Percentiles rank a stretch among this genome's conserved stretches.
Conservation (phyloP, 345 rosid genomes). For the Isatis tinctoria region DNA sequence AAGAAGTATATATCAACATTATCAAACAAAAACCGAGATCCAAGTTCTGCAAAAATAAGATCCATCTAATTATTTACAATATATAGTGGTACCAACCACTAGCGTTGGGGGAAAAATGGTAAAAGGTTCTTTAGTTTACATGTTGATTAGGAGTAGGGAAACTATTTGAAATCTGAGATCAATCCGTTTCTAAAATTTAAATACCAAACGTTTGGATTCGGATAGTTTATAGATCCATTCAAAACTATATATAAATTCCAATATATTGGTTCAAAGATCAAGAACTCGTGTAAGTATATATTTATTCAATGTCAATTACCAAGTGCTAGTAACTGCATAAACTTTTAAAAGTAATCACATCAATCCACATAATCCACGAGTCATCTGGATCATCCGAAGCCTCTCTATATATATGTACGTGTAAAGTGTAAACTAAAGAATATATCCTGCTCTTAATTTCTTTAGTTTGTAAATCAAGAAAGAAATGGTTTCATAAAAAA, state of each 20-base stretch:
- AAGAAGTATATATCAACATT: not conserved
- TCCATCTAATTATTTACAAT: not conserved
- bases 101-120: not conserved
- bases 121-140: not conserved
- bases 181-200: too few relatives aligned
- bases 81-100: not conserved
- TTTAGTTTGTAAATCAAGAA: too few relatives aligned
- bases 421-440: not conserved
- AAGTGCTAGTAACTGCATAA: too few relatives aligned
- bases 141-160: not conserved
- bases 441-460: not conserved
- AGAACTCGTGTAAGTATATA: too few relatives aligned
- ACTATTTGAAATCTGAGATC: not conserved
- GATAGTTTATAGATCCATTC: too few relatives aligned
- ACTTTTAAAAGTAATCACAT: not conserved
- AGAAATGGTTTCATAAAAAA: not conserved
- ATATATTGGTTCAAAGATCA: too few relatives aligned
- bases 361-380: not conserved
- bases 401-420: not conserved
- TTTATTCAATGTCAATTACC: too few relatives aligned
- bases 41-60: not conserved
- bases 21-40: too few relatives aligned
- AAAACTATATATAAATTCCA: too few relatives aligned
- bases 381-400: not conserved
- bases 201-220: too few relatives aligned